phyloP scores from a whole-genome alignment of 177 flowering plant species.

The Vitis hybrid region DNA sequence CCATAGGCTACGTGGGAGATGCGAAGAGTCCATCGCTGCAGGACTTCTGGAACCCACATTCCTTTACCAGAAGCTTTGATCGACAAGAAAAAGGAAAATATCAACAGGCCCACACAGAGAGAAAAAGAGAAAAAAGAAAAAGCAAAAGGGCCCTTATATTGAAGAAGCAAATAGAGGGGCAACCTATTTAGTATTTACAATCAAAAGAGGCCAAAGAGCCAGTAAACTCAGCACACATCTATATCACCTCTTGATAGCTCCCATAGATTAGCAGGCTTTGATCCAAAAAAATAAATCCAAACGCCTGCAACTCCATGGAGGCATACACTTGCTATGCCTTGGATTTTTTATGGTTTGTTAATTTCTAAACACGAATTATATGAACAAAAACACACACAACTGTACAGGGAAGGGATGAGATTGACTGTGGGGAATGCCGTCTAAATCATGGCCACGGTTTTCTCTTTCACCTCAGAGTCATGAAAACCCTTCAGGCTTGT shows the following conservation, averaged over 20 bases:
- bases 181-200: slow-evolving; percentile 6
- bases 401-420: slow-evolving; percentile 16
- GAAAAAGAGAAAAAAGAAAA: not conserved
- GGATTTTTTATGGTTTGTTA: not conserved
- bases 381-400: slow-evolving; percentile 2
- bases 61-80: too few species aligned
- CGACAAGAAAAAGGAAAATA: too few species aligned
- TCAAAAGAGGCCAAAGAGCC: not conserved
- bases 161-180: not conserved
- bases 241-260: too few species aligned
- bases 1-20: too few species aligned
- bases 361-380: not conserved
- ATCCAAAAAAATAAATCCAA: slow-evolving; percentile 21
- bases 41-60: too few species aligned
- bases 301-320: slow-evolving; percentile 13
- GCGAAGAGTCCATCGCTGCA: too few species aligned
- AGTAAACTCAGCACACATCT: too few species aligned
- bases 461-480: slow-evolving; percentile 29
- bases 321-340: not conserved
- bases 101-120: too few species aligned
- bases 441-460: slow-evolving; percentile 21
- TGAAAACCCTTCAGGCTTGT: slow-evolving; percentile 6
- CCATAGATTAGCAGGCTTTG: slow-evolving; percentile 5
- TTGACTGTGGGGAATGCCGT: not conserved
- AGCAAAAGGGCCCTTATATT: not conserved